Percentiles rank a stretch among this genome's conserved stretches.
phyloP scores from a whole-genome alignment of 441 rosid species.

The Erodium trifolium region DNA sequence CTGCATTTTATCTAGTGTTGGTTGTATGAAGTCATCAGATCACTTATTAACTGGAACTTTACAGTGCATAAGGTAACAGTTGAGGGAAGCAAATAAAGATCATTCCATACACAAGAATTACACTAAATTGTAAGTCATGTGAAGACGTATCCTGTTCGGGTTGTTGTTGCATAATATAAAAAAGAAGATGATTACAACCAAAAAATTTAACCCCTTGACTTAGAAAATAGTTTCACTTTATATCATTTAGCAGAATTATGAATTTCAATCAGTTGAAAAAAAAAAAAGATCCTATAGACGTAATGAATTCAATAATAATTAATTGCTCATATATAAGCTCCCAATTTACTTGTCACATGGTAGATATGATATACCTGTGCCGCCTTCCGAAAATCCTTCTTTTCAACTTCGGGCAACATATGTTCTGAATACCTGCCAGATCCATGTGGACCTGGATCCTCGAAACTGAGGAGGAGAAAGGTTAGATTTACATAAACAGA shows the following conservation, averaged over 20 bases:
- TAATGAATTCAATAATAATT: no score
- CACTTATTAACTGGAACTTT: background rate
- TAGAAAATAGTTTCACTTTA: no score
- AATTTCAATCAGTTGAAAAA: background rate
- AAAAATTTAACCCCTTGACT: background rate
- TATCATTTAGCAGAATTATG: background rate
- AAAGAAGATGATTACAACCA: background rate
- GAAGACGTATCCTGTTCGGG: no score
- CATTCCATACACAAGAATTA: no score
- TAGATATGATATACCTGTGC: constrained; percentile 39
- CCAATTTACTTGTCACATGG: background rate
- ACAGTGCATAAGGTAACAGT: background rate
- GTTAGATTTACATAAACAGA: no score
- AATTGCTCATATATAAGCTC: background rate
- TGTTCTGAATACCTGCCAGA: constrained; percentile 51
- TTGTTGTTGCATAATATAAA: background rate
- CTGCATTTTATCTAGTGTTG: background rate
- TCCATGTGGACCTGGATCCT: constrained; percentile 64
- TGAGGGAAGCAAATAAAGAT: background rate
- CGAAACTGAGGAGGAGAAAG: constrained; percentile 29
- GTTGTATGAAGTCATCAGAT: background rate
- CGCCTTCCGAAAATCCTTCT: constrained; percentile 49
- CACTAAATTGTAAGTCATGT: no score
- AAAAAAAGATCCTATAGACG: background rate
- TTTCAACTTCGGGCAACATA: constrained; percentile 61